These are phyloP conservation scores for Nannizzia gypsea DNA, from an alignment of 2,329 filamentous ascomycete species.

Conservation along the genomic window DNA sequence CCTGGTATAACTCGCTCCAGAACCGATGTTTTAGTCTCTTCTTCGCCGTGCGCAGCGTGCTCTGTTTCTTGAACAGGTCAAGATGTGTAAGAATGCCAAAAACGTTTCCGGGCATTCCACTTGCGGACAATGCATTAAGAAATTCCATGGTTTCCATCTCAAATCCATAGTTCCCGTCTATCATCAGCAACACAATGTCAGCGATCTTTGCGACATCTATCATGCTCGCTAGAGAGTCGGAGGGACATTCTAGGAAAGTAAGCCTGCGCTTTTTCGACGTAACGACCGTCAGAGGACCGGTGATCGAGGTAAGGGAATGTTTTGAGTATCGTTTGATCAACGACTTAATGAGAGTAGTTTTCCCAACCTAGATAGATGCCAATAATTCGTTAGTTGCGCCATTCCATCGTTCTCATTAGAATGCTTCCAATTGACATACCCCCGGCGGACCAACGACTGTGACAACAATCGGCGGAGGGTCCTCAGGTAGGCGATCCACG, in stretches of 20 bases:
- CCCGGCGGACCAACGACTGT: constrained; percentile 90
- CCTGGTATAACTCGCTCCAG: constrained; percentile 95
- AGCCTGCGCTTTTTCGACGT: constrained; percentile 91
- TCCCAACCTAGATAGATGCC: constrained; percentile 50
- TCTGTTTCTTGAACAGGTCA: constrained; percentile 88
- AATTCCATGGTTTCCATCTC: constrained; percentile 99
- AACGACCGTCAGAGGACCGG: constrained; percentile 87
- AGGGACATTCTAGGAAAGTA: constrained; percentile 95
- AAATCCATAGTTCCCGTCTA: constrained; percentile 96
- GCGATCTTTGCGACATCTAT: constrained; percentile 95
- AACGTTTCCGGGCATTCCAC: constrained; percentile 96
- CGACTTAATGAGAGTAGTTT: constrained; percentile 91
- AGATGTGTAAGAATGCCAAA: constrained; percentile 95
- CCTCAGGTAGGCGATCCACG: constrained; percentile 88
- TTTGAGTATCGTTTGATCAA: constrained; percentile 90
- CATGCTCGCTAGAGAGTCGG: constrained; percentile 84
- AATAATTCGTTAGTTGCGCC: background rate
- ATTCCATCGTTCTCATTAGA: background rate
- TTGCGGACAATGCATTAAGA: constrained; percentile 80
- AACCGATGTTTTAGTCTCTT: constrained; percentile 91
- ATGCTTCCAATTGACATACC: constrained; percentile 38
- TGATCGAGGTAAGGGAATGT: constrained; percentile 78
- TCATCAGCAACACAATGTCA: constrained; percentile 94
- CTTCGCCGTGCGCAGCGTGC: constrained; percentile 83
- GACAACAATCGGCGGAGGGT: constrained; percentile 85